Conservation (phyloP, 306 rosid species). For the Argentina anserina region DNA sequence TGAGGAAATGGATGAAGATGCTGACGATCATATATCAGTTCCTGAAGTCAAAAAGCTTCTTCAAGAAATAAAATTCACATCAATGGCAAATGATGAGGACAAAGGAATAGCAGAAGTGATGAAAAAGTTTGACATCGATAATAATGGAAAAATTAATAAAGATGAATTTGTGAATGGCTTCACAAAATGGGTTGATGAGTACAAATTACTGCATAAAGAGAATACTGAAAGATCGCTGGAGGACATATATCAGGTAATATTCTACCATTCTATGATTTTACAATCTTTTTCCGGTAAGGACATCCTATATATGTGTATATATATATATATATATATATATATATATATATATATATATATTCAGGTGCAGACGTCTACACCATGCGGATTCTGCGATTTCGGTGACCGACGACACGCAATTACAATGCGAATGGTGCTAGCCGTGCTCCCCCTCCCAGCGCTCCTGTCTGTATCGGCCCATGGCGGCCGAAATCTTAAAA, state of each 20-base stretch:
- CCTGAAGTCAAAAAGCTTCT: slow-evolving; percentile 40
- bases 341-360: too few relatives aligned
- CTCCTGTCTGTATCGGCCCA: too few relatives aligned
- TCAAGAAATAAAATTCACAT: slow-evolving; percentile 27
- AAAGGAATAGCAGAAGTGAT: slow-evolving; percentile 38
- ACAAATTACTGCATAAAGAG: slow-evolving; percentile 10
- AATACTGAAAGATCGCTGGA: background rate
- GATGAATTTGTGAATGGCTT: slow-evolving; percentile 57
- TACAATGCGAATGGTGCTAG: too few relatives aligned
- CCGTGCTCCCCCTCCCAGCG: too few relatives aligned
- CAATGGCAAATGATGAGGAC: slow-evolving; percentile 30
- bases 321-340: too few relatives aligned
- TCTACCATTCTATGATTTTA: background rate
- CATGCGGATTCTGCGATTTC: too few relatives aligned
- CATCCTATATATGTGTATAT: too few relatives aligned
- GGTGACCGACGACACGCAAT: too few relatives aligned
- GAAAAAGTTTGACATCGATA: slow-evolving; percentile 42
- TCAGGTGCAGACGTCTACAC: too few relatives aligned
- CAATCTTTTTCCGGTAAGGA: too few relatives aligned
- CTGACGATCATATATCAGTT: slow-evolving; percentile 28
- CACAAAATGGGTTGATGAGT: slow-evolving; percentile 28
- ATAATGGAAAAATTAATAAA: slow-evolving; percentile 43
- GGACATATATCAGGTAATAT: slow-evolving; percentile 5
- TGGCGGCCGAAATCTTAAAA: too few relatives aligned
- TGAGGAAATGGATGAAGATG: slow-evolving; percentile 43